Evolutionary conservation across 306 rosid genomes (phyloP), one percentile per base, ranked within the genome.

Genomic region (Quercus agrifolia): DNA sequence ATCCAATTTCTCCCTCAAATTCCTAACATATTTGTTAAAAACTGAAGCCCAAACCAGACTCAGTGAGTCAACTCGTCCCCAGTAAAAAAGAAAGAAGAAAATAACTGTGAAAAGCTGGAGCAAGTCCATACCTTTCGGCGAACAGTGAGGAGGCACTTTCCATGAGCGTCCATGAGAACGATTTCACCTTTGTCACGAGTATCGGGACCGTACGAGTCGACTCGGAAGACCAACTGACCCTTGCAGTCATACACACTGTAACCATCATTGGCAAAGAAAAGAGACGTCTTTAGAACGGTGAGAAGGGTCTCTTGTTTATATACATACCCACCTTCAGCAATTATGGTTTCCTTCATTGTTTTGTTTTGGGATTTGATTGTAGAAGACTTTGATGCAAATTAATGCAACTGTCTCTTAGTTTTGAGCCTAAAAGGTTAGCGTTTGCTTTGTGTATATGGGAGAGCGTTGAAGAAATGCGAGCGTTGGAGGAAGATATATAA

Each of bases 111-210:
- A 55, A 56, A 10, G 5, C 21, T 20, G 8, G 10, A 4, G n/a
- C 62, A 56, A 54, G 7, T 8, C 59, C 20, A 35, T 68, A 92
- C 97, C 99, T 95, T 92, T 14, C 90, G 81, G 6, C 97, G 89
- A 2, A 95, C 93, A 38, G 99, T 95, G 87, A 95, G 99, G 85
- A 95, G 94, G 67, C 97, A 95, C 64, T 85, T 87, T 14, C 99
- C 99, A 6, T 79, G 76, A 15, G 96, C 71, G 78, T 92, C 97
- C 99, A 95, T 95, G 80, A 95, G 97, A 73, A 95, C 97, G 77
- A 91, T 85, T 20, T 95, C 94, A 12, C 78, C 87, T n/a, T 61
- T 84, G 51, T 92, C 89, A 3, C 90, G 84, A 3, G 82, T 25
- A n/a, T 82, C 82, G 6, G 92, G 90, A 5, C 97, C 97, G 81